A percentile compares a stretch with the other conserved stretches of the same genome.
These are phyloP conservation scores for Puccinia polysora DNA, from an alignment of 1,284 basidiomycete genomes.

Conservation along the genomic window DNA sequence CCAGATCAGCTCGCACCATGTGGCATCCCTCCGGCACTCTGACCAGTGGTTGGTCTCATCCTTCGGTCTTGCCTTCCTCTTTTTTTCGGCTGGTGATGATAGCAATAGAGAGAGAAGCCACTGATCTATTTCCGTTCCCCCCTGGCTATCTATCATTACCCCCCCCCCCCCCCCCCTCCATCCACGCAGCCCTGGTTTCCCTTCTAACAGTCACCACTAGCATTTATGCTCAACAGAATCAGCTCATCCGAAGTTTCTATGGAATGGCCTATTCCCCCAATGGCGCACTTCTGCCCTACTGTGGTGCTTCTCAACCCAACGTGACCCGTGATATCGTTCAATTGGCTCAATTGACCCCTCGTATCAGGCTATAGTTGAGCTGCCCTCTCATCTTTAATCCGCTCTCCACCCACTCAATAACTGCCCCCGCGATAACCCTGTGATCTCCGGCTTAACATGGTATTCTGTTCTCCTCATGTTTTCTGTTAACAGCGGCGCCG, in stretches of 20 bases:
- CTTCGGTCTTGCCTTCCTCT: too few relatives aligned
- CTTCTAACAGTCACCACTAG: not conserved
- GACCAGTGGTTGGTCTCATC: too few relatives aligned
- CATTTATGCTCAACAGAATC: conserved; percentile 5
- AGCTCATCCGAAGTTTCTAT: conserved; percentile 27
- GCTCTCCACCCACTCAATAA: not conserved
- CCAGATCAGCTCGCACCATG: too few relatives aligned
- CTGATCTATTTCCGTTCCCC: not conserved
- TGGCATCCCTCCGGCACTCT: too few relatives aligned
- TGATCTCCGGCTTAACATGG: conserved; percentile 44
- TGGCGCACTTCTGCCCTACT: conserved; percentile 50
- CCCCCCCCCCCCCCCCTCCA: not conserved
- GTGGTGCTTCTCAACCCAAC: conserved; percentile 55
- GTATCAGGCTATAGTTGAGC: conserved; percentile 49
- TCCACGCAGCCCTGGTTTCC: not conserved
- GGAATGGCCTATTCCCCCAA: conserved; percentile 42
- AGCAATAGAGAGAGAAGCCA: too few relatives aligned
- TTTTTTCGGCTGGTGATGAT: too few relatives aligned
- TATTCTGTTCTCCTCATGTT: not conserved
- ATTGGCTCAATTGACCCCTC: conserved; percentile 53
- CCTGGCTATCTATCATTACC: too few relatives aligned
- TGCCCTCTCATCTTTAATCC: too few relatives aligned
- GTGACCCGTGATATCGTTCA: conserved; percentile 57
- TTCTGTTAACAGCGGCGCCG: conserved; percentile 51
- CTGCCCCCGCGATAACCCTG: not conserved